These are phyloP conservation scores for Mycena kentingensis DNA, from an alignment of 768 basidiomycete species.

Conservation along the genomic window DNA sequence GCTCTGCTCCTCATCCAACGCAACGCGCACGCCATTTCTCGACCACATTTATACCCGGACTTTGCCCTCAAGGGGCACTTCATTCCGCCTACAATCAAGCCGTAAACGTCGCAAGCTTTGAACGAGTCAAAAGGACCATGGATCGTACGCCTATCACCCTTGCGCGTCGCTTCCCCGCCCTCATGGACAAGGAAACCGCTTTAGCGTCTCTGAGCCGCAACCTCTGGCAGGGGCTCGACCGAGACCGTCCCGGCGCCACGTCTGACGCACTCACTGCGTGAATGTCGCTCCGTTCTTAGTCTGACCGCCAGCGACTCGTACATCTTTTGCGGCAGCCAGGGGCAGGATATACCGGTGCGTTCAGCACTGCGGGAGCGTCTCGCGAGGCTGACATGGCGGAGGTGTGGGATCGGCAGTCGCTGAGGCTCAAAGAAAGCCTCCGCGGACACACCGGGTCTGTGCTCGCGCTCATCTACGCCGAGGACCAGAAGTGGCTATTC, in stretches of 20 bases:
- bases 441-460: constrained; percentile 85
- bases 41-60: neutral
- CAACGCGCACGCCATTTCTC: neutral
- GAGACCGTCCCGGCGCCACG: constrained; percentile 38
- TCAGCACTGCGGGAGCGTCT: neutral
- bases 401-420: constrained; percentile 85
- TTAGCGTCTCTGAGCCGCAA: constrained; percentile 64
- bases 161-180: neutral
- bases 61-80: neutral
- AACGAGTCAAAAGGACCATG: constrained; percentile 16
- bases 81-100: neutral
- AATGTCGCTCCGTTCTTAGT: constrained; percentile 71
- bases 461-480: constrained; percentile 73
- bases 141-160: constrained; percentile 16
- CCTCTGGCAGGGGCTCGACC: constrained; percentile 36
- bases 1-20: neutral
- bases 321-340: constrained; percentile 85
- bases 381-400: constrained; percentile 30
- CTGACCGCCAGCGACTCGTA: constrained; percentile 70
- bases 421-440: constrained; percentile 67
- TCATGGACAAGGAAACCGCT: constrained; percentile 7
- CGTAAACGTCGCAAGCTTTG: constrained; percentile 1
- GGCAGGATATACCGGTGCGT: constrained; percentile 71
- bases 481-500: constrained; percentile 82
- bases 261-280: constrained; percentile 70